phyloP scores from a whole-genome alignment of 306 rosid species.

The Prunus dulcis region DNA sequence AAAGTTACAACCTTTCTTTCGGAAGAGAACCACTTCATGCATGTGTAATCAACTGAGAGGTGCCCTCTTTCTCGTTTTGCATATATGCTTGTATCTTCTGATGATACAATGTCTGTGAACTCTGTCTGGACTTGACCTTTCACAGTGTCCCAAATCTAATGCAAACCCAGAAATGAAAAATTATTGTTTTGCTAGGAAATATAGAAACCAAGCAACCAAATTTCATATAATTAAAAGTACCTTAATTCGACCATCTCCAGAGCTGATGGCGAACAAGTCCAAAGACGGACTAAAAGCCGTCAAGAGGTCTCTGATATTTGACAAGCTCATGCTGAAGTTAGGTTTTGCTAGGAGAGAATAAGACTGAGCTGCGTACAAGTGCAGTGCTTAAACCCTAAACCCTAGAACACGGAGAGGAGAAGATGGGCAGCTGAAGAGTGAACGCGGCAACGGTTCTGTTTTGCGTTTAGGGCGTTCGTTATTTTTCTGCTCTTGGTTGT shows the following conservation, averaged over 20 bases:
- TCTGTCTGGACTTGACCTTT: conserved; percentile 86
- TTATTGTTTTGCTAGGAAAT: background rate
- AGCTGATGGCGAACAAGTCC: conserved; percentile 69
- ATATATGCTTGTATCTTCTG: conserved; percentile 43
- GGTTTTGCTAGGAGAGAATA: background rate
- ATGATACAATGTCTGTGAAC: conserved; percentile 64
- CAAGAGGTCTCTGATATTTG: conserved; percentile 64
- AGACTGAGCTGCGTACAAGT: background rate
- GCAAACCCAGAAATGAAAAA: conserved; percentile 8
- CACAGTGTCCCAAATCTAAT: conserved; percentile 81
- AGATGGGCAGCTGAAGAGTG: background rate
- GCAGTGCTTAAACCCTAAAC: conserved; percentile 13
- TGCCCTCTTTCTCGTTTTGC: conserved; percentile 66
- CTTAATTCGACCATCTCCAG: conserved; percentile 96
- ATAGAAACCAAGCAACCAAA: background rate
- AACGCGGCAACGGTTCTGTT: background rate
- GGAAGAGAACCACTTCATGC: conserved; percentile 84
- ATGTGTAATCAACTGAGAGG: conserved; percentile 86
- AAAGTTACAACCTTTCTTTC: conserved; percentile 56
- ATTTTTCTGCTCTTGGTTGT: background rate
- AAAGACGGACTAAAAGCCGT: conserved; percentile 75
- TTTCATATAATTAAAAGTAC: conserved; percentile 24
- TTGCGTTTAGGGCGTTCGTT: background rate
- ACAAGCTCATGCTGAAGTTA: conserved; percentile 38
- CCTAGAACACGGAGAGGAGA: background rate